Evolutionary conservation across 75 land plant species (phyloP).

Genomic region (Pseudotsuga menziesii): DNA sequence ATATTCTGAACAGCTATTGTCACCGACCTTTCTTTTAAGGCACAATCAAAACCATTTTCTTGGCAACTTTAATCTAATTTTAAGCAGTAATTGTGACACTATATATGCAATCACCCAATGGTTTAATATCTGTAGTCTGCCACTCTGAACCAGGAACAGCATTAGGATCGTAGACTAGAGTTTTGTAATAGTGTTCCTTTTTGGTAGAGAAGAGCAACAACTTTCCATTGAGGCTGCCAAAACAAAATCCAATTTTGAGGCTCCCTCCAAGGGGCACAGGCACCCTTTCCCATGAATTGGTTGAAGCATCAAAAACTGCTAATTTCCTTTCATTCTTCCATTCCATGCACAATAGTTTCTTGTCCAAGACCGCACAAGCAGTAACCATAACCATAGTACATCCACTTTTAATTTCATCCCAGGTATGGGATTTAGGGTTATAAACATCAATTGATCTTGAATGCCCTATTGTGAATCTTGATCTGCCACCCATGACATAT

Average conservation of each 20-base stretch:
- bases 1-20: too few relatives aligned
- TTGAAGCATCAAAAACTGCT: slow-evolving; percentile 46
- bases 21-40: too few relatives aligned
- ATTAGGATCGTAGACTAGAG: slow-evolving; percentile 60
- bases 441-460: slow-evolving; percentile 58
- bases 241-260: slow-evolving; percentile 42
- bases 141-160: slow-evolving; percentile 55
- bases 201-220: slow-evolving; percentile 54
- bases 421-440: slow-evolving; percentile 34
- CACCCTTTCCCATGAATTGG: slow-evolving; percentile 56
- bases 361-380: slow-evolving; percentile 57
- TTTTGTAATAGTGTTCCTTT: slow-evolving; percentile 37
- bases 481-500: slow-evolving; percentile 74
- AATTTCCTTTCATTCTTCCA: slow-evolving; percentile 80
- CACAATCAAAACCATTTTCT: too few relatives aligned
- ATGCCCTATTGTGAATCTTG: slow-evolving; percentile 67
- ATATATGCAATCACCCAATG: slow-evolving; percentile 63
- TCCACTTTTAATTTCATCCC: slow-evolving; percentile 66
- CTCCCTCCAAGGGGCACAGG: slow-evolving; percentile 65
- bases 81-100: slow-evolving; percentile 61
- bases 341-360: slow-evolving; percentile 68
- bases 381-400: slow-evolving; percentile 82
- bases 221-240: slow-evolving; percentile 54
- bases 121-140: slow-evolving; percentile 49
- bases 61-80: neutral